Base-by-base conservation (phyloP, 139 green algal genomes). In the Trebouxia sp. region DNA sequence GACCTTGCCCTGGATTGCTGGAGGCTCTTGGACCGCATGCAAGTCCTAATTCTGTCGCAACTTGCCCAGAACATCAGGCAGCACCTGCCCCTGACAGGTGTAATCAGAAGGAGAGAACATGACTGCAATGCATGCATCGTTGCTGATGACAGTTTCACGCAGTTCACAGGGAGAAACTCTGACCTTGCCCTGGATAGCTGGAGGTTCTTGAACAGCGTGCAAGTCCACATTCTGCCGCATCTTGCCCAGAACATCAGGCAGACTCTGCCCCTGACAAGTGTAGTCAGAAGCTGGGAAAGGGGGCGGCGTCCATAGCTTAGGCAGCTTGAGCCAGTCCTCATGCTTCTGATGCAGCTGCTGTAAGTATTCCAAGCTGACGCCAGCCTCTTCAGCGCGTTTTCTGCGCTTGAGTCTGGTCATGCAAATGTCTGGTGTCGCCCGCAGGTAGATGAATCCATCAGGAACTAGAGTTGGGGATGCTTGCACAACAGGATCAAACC, bases 361-460 rank as follows among this genome's bases (percentile, higher is more conserved):
- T 41, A 99, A 86, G 86, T 99, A 99, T 1, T 90, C 85, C 11
- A 85, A 90, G 15, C 11, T 39, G 32, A 95, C 86, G 10, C 50
- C 78, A 9, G 22, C 78, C 82, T 93, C 90, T 85, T 94, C 91
- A 42, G 65, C 51, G 0, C 89, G 80, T 1, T 58, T 82, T 22
- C 92, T 84, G 62, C 74, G 67, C 39, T 83, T 65, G 79, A 98
- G 81, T 42, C 95, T 87, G n/a, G 76, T 47, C 76, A 92, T 82
- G 85, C 95, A 98, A 3, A 88, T 97, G 26, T 88, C 76, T 3
- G 95, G 94, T 6, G 84, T 26, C 4, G 92, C 92, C 3, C 84
- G 81, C 41, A 99, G 83, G 87, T 99, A 99, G 55, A 99, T 94
- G 85, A 99, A 98, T 30, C 93, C 96, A 81, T 98, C 93, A 22